phyloP scores from a whole-genome alignment of 495 filamentous ascomycete genomes.

The Lepraria neglecta region DNA sequence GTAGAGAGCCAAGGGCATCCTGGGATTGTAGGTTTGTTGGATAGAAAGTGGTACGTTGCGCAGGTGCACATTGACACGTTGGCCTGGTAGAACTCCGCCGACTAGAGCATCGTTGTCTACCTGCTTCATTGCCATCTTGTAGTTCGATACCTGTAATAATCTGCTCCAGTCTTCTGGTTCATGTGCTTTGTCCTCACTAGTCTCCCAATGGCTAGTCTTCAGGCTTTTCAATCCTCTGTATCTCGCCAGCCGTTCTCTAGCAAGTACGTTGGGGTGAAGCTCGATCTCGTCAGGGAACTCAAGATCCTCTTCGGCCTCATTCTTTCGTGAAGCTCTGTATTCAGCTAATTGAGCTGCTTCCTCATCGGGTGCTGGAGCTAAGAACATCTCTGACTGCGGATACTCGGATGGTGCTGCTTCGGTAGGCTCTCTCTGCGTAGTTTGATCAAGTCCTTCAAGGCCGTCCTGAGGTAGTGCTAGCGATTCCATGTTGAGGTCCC shows the following conservation, averaged over 20 bases:
- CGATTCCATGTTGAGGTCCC: constrained; percentile 43
- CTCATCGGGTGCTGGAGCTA: constrained; percentile 80
- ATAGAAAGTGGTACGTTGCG: constrained; percentile 60
- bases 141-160: constrained; percentile 74
- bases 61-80: constrained; percentile 71
- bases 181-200: constrained; percentile 71
- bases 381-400: constrained; percentile 83
- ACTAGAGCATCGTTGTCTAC: constrained; percentile 71
- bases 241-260: constrained; percentile 72
- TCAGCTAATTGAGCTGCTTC: constrained; percentile 71
- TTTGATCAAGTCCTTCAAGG: constrained; percentile 41
- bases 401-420: constrained; percentile 79
- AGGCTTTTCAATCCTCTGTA: constrained; percentile 89
- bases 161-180: constrained; percentile 87
- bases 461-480: constrained; percentile 31
- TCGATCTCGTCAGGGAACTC: constrained; percentile 98
- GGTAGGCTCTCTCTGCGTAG: constrained; percentile 51
- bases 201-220: constrained; percentile 80
- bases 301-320: constrained; percentile 77
- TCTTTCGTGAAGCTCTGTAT: constrained; percentile 67
- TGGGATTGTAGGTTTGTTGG: constrained; percentile 47
- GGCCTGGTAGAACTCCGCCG: constrained; percentile 79
- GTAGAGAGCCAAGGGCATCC: constrained; percentile 62
- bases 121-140: constrained; percentile 69
- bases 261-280: constrained; percentile 77